Percentiles rank a stretch among this genome's conserved stretches.
Conservation (phyloP, 2,329 filamentous ascomycete species). For the Fusarium brachygibbosum region DNA sequence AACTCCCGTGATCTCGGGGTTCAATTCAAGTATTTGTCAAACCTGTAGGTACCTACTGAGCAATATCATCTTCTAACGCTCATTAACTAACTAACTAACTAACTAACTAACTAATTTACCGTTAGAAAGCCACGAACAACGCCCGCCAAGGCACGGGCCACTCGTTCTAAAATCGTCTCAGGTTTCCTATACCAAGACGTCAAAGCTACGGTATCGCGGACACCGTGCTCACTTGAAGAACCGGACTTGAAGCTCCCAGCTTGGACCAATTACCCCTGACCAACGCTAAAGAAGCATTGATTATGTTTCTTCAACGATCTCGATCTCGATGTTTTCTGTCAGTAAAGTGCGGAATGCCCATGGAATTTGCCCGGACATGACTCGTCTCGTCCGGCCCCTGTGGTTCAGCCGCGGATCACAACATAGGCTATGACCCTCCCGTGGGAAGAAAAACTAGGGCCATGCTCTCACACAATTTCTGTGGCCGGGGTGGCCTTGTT, state of each 20-base stretch:
- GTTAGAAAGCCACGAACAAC: conserved; percentile 6
- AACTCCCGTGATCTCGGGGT: background rate
- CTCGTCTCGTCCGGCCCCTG: conserved; percentile 8
- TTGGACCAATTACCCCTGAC: conserved; percentile 14
- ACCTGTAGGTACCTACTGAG: background rate
- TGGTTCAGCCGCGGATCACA: conserved; percentile 14
- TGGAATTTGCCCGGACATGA: conserved; percentile 19
- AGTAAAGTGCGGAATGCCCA: conserved; percentile 18
- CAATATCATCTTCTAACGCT: background rate
- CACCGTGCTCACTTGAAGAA: conserved; percentile 17
- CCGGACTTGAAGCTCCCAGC: conserved; percentile 12
- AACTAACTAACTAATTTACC: conserved; percentile 8
- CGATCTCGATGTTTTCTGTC: conserved; percentile 19
- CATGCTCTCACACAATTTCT: background rate
- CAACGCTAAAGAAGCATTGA: conserved; percentile 13
- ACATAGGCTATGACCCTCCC: background rate
- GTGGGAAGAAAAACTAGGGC: background rate
- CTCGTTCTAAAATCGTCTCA: conserved; percentile 28
- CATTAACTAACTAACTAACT: no score
- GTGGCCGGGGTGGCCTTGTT: background rate
- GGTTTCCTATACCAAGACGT: conserved; percentile 15
- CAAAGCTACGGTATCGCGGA: conserved; percentile 12
- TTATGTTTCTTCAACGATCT: conserved; percentile 26
- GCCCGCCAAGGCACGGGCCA: conserved; percentile 33
- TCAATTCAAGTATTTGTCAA: conserved; percentile 1